Evolutionary conservation across 352 stramenopile species (phyloP), one percentile per base, ranked within the genome.

Genomic region (Phytophthora pisi): DNA sequence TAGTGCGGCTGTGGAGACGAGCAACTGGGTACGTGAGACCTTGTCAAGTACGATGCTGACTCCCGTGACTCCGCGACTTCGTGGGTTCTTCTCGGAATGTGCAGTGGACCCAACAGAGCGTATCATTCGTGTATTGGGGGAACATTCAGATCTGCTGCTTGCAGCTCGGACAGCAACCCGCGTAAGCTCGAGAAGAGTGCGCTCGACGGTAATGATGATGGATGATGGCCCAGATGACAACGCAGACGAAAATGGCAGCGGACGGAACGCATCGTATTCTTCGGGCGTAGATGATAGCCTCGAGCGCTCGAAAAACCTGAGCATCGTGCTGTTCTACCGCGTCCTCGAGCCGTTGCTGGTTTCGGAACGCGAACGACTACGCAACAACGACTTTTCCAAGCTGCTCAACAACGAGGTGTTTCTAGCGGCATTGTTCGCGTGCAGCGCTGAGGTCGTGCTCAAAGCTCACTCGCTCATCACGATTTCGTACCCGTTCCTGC

Each of bases 401-500:
- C 65, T 96, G 31, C 73, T 95, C 1, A 88, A 89, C 66, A 96
- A 93, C 73, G 75, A 93, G 36, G 83, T 82, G 7, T 95, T 95
- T 65, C 45, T 93, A 9, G 78, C 82, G 15, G 85, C 87, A 42
- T 64, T 96, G 6, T 96, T 94, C 69, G 81, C 89, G 6, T 95
- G 87, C 74, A 91, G 87, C 52, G 70, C 92, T 6, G 89, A 96
- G 64, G 87, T 95, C 13, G 75, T 92, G 5, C 72, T 96, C 20
- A 96, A 96, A 71, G 72, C 89, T 3, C 84, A 96, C 59, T 91
- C 87, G 11, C 74, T 96, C 9, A 91, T 96, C 49, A 95, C 89
- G 31, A 73, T 95, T 8, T 92, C 86, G 30, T 96, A 95, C 49
- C 89, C 89, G 18, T 90, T 92, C 34, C 51, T 96, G 51, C 72